phyloP scores from a whole-genome alignment of 257 asterid genomes.

The Buddleja alternifolia region DNA sequence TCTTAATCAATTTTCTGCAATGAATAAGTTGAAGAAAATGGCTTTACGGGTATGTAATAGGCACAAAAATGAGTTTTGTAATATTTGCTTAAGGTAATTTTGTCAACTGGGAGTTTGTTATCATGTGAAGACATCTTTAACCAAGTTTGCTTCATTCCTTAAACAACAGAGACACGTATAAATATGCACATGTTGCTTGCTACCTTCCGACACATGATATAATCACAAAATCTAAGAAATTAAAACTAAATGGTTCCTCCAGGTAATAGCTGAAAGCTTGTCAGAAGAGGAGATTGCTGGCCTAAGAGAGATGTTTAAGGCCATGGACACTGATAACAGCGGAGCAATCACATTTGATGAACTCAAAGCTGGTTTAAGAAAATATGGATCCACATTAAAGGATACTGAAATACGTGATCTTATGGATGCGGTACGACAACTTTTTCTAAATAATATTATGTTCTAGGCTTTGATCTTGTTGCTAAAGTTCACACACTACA shows the following conservation, averaged over 20 bases:
- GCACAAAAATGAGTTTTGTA: neutral
- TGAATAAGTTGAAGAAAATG: conserved; percentile 86
- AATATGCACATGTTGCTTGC: conserved; percentile 8
- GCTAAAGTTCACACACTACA: neutral
- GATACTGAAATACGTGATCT: conserved; percentile 90
- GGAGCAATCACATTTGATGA: conserved; percentile 96
- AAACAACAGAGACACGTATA: neutral
- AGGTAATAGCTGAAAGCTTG: conserved; percentile 97
- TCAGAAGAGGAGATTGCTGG: conserved; percentile 97
- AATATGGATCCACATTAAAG: conserved; percentile 86
- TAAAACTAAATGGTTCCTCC: conserved; percentile 33
- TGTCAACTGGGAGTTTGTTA: conserved; percentile 14
- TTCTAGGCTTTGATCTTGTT: neutral
- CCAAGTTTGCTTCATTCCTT: conserved; percentile 10
- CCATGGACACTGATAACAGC: conserved; percentile 93
- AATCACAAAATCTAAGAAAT: conserved; percentile 7
- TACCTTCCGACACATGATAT: neutral
- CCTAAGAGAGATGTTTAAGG: conserved; percentile 83
- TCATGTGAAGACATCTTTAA: conserved; percentile 17
- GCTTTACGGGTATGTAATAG: conserved; percentile 74
- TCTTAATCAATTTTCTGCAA: conserved; percentile 75
- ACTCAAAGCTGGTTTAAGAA: conserved; percentile 90
- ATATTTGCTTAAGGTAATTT: neutral
- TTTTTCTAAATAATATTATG: conserved; percentile 15
- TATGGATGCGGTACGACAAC: conserved; percentile 80